Base-by-base conservation (phyloP, 1,284 basidiomycete species). In the Pterula multifida region DNA sequence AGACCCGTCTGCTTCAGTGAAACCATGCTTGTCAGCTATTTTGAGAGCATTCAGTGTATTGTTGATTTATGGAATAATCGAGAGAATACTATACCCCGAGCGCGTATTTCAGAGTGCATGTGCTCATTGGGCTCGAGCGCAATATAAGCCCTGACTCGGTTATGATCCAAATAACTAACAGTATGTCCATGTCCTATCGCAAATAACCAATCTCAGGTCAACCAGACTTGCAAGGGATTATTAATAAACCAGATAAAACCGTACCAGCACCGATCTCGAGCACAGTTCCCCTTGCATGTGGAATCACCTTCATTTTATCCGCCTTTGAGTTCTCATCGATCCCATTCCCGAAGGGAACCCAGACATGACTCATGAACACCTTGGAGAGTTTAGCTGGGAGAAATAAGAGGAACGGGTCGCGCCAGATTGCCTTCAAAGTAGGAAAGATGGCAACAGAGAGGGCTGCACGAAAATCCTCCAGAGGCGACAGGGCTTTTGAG, bases 251-350 rank as follows among this genome's bases (percentile, higher is more conserved):
- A 45, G 12, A 39, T 28, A 24, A 1, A 11, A 17, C 22, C 1
- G 52, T 52, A 79, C 82, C 84, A 61, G 84, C 82, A 15, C 84
- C 85, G 26, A 86, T 55, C 55, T 86, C 84, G 21, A 87, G 66
- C 1, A 87, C 79, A 1, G 76, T 65, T 2, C 84, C 84, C 11
- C 63, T 57, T 1, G 82, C 80, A 55, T 80, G 63, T 0, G 68
- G 66, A 47, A 86, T 71, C 45, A 87, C 66, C 0, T 52, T 52
- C 11, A 65, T 54, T 61, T 85, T 86, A 0, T 67, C 59, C 0
- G 62, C 55, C 11, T 65, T 63, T 0, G 61, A 62, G 47, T 60
- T 65, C 50, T 69, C 66, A 54, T 86, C 79, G 0, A 72, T 62
- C 0, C 68, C 68, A n/a, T 70, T 53, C 1, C 72, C 78, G 54